phyloP scores from a whole-genome alignment of 2,329 filamentous ascomycete genomes.

The Botrytis hyacinthi region DNA sequence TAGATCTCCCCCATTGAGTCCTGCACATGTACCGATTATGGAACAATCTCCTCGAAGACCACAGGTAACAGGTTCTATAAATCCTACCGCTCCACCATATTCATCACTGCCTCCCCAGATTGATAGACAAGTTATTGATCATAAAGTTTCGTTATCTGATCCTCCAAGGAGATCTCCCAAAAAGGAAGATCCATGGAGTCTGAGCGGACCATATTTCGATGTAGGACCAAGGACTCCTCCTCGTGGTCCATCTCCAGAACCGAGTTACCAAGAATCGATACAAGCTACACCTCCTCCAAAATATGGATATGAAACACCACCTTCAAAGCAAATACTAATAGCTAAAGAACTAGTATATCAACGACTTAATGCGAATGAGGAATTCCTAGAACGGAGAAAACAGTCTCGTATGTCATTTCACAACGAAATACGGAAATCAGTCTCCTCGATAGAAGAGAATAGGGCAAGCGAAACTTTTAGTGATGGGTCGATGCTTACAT shows the following conservation, averaged over 20 bases:
- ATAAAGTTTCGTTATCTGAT: background rate
- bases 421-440: constrained; percentile 31
- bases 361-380: constrained; percentile 33
- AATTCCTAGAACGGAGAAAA: constrained; percentile 33
- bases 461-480: constrained; percentile 22
- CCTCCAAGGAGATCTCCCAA: background rate
- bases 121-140: background rate
- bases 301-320: constrained; percentile 28
- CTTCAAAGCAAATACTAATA: constrained; percentile 26
- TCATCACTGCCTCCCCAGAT: background rate
- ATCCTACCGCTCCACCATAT: background rate
- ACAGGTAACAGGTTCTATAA: background rate
- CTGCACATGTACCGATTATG: constrained; percentile 2
- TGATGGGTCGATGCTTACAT: constrained; percentile 18
- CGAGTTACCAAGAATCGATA: constrained; percentile 9
- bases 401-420: constrained; percentile 32
- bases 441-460: constrained; percentile 32
- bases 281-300: constrained; percentile 16
- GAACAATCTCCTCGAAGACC: constrained; percentile 6
- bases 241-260: constrained; percentile 18
- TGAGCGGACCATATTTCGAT: constrained; percentile 22
- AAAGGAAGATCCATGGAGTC: constrained; percentile 17
- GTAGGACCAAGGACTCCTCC: constrained; percentile 25
- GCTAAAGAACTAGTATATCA: constrained; percentile 31
- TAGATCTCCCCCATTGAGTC: constrained; percentile 18